Base-by-base conservation (phyloP, 164 flowering plant species). In the Chimonanthus praecox region DNA sequence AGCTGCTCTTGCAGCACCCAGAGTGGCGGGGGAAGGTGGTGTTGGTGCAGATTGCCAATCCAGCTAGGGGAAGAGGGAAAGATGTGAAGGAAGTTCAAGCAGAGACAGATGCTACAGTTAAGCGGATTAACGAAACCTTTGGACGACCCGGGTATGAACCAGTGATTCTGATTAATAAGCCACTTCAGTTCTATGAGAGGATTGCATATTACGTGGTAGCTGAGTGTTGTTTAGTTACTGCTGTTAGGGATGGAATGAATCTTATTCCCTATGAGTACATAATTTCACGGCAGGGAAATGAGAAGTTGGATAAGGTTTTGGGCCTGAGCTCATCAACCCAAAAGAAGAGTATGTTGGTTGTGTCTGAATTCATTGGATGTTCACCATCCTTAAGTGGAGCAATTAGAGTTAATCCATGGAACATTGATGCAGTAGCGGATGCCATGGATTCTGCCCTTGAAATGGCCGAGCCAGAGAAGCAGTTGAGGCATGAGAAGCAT, bases 331-430 rank as follows among this genome's bases (percentile, higher is more conserved):
- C 78, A 15, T 75, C 82, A 3, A 58, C 82, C 4, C 85, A 84
- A 2, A 88, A 89, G 83, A 90, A 84, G 79, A 90, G 95, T 78
- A 85, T 89, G 90, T 61, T 90, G 49, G 89, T 90, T 50, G 90
- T 90, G 0, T 90, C 95, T 2, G 92, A 90, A 80, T 90, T 90
- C 68, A 87, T 90, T 62, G 92, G 94, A 11, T 90, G 94, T 69
- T 90, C 94, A 4, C 94, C 94, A 11, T 90, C 94, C 49, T 73
- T 90, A 58, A 90, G 95, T 74, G 95, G 95, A 43, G 95, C 95
- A 5, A 88, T 88, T 58, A 75, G 95, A 47, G 95, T 90, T 45
- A 90, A 90, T 62, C 95, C 95, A 0, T 89, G 95, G 95, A 88
- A 90, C 60, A 85, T 89, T 49, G 92, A 89, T 78, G 84, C 85